Evolutionary conservation across 1,139 yeast genomes (phyloP).

Genomic region (Saccharomyces hybrid): DNA sequence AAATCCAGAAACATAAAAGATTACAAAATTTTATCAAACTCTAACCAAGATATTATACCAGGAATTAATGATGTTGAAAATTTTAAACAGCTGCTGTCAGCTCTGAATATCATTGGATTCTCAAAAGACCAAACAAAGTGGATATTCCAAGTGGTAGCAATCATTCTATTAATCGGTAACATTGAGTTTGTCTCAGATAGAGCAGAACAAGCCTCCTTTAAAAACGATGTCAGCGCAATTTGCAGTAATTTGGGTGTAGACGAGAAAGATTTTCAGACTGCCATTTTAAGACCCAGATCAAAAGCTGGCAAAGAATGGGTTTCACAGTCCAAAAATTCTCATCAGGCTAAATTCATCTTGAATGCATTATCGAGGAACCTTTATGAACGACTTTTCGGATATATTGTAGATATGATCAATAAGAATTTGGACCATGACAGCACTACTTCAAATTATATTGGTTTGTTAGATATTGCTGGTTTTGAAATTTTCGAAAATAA

Average conservation of each 20-base stretch:
- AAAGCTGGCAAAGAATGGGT: slow-evolving; percentile 89
- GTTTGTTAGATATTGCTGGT: slow-evolving; percentile 95
- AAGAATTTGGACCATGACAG: slow-evolving; percentile 47
- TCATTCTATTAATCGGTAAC: slow-evolving; percentile 81
- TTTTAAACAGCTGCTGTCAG: slow-evolving; percentile 50
- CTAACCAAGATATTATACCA: slow-evolving; percentile 45
- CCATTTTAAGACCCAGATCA: slow-evolving; percentile 72
- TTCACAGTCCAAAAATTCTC: slow-evolving; percentile 68
- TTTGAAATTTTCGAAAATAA: slow-evolving; percentile 89
- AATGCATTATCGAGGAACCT: slow-evolving; percentile 85
- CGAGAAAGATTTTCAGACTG: slow-evolving; percentile 45
- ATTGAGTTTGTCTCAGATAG: slow-evolving; percentile 64
- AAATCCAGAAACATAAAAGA: slow-evolving; percentile 29
- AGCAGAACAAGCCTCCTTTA: slow-evolving; percentile 73
- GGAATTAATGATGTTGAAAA: slow-evolving; percentile 73
- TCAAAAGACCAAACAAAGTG: slow-evolving; percentile 45
- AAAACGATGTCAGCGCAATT: slow-evolving; percentile 48
- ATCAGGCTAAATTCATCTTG: slow-evolving; percentile 72
- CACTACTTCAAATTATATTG: slow-evolving; percentile 57
- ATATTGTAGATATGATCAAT: slow-evolving; percentile 70
- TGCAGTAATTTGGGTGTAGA: slow-evolving; percentile 61
- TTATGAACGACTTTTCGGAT: slow-evolving; percentile 78
- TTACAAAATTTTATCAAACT: slow-evolving; percentile 49
- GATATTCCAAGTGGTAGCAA: slow-evolving; percentile 62
- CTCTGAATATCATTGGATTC: slow-evolving; percentile 73